phyloP scores from a whole-genome alignment of 257 asterid species.

The Jasminum sambac region DNA sequence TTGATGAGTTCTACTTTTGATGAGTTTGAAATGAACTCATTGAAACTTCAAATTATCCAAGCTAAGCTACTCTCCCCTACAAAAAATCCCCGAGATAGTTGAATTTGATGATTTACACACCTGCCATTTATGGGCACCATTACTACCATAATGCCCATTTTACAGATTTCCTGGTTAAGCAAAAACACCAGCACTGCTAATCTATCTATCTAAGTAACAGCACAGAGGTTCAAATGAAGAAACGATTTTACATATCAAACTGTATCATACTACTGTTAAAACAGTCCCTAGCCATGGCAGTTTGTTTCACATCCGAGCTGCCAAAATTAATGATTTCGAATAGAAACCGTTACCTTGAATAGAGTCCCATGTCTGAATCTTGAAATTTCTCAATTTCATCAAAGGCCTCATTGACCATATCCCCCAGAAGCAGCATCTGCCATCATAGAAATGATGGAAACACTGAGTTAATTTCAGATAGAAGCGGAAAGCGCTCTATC shows the following conservation, averaged over 20 bases:
- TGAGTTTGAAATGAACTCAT: neutral
- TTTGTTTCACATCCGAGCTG: neutral
- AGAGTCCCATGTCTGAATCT: constrained; percentile 43
- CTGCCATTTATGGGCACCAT: neutral
- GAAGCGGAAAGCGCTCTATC: neutral
- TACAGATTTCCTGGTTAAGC: neutral
- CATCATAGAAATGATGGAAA: constrained; percentile 16
- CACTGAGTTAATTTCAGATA: constrained; percentile 21
- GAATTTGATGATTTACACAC: neutral
- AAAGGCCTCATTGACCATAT: constrained; percentile 77
- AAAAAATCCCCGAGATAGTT: neutral
- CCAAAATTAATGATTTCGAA: neutral
- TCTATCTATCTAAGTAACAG: neutral
- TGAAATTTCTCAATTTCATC: constrained; percentile 50
- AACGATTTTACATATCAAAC: neutral
- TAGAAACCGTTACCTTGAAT: constrained; percentile 51
- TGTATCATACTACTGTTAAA: neutral
- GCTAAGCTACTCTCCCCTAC: neutral
- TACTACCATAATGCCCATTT: neutral
- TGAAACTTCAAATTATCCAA: neutral
- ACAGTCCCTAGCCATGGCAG: neutral
- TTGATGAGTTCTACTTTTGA: neutral
- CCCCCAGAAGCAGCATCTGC: constrained; percentile 86
- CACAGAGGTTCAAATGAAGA: neutral
- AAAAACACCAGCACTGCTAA: neutral